Percentiles rank a stretch among this genome's conserved stretches.
phyloP scores from a whole-genome alignment of 1,284 basidiomycete genomes.

The Chiua sp. region DNA sequence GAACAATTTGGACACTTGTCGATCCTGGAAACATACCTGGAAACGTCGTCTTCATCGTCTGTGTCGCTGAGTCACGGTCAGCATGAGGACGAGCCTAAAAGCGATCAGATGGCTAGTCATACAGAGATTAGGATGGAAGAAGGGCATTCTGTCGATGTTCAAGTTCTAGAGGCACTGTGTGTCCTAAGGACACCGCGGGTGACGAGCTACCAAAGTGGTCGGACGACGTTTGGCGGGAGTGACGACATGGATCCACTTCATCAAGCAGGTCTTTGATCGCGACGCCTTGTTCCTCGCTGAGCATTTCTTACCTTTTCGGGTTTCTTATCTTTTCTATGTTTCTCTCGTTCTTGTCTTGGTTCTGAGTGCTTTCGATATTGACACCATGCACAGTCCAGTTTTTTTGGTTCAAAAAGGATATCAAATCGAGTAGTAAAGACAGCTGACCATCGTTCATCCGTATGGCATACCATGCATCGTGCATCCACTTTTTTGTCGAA shows the following conservation, averaged over 20 bases:
- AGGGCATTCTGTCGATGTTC: conserved; percentile 18
- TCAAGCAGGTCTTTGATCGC: conserved; percentile 13
- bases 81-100: background rate
- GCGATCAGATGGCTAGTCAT: background rate
- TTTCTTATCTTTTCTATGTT: too few relatives aligned
- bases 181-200: conserved; percentile 12
- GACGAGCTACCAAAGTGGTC: conserved; percentile 21
- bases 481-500: background rate
- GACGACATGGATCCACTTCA: conserved; percentile 30
- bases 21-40: conserved; percentile 52
- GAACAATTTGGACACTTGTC: conserved; percentile 45
- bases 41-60: conserved; percentile 25
- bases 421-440: conserved; percentile 9
- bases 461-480: conserved; percentile 23
- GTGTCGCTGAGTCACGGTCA: conserved; percentile 1
- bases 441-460: background rate
- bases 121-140: background rate
- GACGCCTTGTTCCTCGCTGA: background rate
- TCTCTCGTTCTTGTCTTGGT: conserved; percentile 3
- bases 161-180: conserved; percentile 13
- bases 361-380: conserved; percentile 9
- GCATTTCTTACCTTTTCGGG: background rate
- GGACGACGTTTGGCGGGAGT: conserved; percentile 36
- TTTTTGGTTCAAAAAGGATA: conserved; percentile 19
- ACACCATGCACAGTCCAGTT: conserved; percentile 7